Evolutionary conservation across 805 yeast species (phyloP).

Genomic region (Metschnikowia arizonensis): DNA sequence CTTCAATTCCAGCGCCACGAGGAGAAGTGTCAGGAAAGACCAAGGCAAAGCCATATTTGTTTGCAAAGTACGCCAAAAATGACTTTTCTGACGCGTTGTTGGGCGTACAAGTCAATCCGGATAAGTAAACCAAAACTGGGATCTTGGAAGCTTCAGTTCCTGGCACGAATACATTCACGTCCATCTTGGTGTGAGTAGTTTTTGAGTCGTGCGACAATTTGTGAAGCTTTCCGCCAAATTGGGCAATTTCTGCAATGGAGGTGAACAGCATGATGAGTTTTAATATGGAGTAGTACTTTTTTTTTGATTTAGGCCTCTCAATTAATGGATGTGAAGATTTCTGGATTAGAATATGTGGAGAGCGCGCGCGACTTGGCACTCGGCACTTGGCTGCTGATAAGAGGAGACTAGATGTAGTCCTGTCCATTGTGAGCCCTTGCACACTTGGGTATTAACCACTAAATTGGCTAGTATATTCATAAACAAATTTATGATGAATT

Average conservation of each 20-base stretch:
- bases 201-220: constrained; percentile 73
- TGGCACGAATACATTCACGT: constrained; percentile 81
- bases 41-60: constrained; percentile 76
- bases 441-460: too few relatives aligned
- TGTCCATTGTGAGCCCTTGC: constrained; percentile 1
- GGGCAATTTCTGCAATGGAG: constrained; percentile 49
- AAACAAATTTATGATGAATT: too few relatives aligned
- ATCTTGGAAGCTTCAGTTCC: constrained; percentile 35
- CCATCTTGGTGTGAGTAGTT: constrained; percentile 68
- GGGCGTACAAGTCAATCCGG: constrained; percentile 93
- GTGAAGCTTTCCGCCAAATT: constrained; percentile 70
- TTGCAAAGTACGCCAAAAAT: constrained; percentile 75
- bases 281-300: not conserved
- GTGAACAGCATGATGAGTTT: constrained; percentile 43
- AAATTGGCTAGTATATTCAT: too few relatives aligned
- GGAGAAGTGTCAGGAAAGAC: constrained; percentile 98
- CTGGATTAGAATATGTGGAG: too few relatives aligned
- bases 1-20: constrained; percentile 70
- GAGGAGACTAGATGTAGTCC: too few relatives aligned
- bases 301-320: not conserved
- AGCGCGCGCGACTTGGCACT: too few relatives aligned
- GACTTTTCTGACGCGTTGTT: constrained; percentile 94
- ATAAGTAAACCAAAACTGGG: constrained; percentile 75
- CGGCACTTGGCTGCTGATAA: not conserved
- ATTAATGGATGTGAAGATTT: not conserved